Evolutionary conservation across 345 rosid genomes (phyloP).

Genomic region (Eutrema japonicum): DNA sequence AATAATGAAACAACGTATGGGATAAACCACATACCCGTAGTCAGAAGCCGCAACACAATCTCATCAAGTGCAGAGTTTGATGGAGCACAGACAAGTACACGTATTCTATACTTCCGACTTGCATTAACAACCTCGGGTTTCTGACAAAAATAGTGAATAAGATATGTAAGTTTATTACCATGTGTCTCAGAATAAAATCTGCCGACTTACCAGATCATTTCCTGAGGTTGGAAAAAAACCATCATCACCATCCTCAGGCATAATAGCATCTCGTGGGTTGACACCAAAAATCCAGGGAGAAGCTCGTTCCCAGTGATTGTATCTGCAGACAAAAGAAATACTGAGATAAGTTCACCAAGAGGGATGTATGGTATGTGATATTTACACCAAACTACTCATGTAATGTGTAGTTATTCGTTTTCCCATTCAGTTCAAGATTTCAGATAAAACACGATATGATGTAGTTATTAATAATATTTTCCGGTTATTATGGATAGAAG

Average conservation of each 20-base stretch:
- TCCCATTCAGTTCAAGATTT: neutral
- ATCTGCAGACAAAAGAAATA: constrained; percentile 50
- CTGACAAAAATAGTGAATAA: constrained; percentile 49
- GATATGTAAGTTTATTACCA: constrained; percentile 11
- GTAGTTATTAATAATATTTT: constrained; percentile 1
- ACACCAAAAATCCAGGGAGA: constrained; percentile 83
- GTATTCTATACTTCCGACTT: constrained; percentile 66
- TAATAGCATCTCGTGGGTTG: constrained; percentile 82
- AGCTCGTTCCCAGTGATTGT: constrained; percentile 72
- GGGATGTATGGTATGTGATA: constrained; percentile 15
- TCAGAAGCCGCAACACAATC: constrained; percentile 83
- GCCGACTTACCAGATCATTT: constrained; percentile 76
- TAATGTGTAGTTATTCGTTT: neutral
- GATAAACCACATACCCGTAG: constrained; percentile 58
- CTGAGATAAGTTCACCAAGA: neutral
- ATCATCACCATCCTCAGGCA: constrained; percentile 90
- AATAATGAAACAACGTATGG: neutral
- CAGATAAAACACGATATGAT: constrained; percentile 11
- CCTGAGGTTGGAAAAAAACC: constrained; percentile 89
- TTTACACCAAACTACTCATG: constrained; percentile 14
- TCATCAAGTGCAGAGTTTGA: constrained; percentile 99
- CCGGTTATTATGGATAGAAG: constrained; percentile 6
- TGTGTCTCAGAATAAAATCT: constrained; percentile 7
- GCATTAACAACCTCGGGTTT: constrained; percentile 87
- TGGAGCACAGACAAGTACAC: constrained; percentile 95